A percentile compares a stretch with the other conserved stretches of the same genome.
Evolutionary conservation across 2,329 filamentous ascomycete genomes (phyloP).

Genomic region (Cladobotryum mycophilum): DNA sequence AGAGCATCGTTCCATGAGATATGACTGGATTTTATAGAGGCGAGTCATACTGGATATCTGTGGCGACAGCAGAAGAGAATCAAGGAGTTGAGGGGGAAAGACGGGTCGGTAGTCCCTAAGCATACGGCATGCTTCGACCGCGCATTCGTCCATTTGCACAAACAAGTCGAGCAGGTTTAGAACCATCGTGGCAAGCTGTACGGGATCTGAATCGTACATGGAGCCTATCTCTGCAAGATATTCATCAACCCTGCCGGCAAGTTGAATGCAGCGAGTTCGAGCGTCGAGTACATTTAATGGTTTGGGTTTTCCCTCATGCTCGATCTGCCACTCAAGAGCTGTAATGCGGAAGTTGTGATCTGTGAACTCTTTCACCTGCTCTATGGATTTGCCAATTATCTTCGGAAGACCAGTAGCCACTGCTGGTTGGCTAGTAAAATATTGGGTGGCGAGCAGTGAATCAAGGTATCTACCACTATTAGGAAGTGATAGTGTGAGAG

Average conservation of each 20-base stretch:
- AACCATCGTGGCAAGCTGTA: slow-evolving; percentile 10
- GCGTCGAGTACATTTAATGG: too few species aligned
- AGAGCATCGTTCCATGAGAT: slow-evolving; percentile 3
- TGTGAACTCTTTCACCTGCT: too few species aligned
- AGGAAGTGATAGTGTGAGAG: slow-evolving; percentile 31
- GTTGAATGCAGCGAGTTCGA: slow-evolving; percentile 2
- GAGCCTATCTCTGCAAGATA: neutral
- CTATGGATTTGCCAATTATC: too few species aligned
- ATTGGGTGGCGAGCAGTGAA: too few species aligned
- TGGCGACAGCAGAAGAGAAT: slow-evolving; percentile 51
- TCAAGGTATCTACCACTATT: slow-evolving; percentile 36
- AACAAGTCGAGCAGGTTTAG: slow-evolving; percentile 14
- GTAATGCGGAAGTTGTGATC: too few species aligned
- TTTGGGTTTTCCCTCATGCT: too few species aligned
- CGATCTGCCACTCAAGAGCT: too few species aligned
- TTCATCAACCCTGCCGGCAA: slow-evolving; percentile 1
- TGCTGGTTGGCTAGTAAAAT: too few species aligned
- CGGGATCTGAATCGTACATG: slow-evolving; percentile 2
- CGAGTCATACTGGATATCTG: slow-evolving; percentile 41
- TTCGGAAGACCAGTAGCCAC: too few species aligned
- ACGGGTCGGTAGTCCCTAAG: slow-evolving; percentile 45
- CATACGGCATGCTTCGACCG: slow-evolving; percentile 33
- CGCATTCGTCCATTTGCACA: slow-evolving; percentile 13
- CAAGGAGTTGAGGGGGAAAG: slow-evolving; percentile 43
- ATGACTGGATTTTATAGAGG: slow-evolving; percentile 28